These are phyloP conservation scores for Rubia yunnanensis DNA, from an alignment of 257 asterid genomes.

Conservation along the genomic window DNA sequence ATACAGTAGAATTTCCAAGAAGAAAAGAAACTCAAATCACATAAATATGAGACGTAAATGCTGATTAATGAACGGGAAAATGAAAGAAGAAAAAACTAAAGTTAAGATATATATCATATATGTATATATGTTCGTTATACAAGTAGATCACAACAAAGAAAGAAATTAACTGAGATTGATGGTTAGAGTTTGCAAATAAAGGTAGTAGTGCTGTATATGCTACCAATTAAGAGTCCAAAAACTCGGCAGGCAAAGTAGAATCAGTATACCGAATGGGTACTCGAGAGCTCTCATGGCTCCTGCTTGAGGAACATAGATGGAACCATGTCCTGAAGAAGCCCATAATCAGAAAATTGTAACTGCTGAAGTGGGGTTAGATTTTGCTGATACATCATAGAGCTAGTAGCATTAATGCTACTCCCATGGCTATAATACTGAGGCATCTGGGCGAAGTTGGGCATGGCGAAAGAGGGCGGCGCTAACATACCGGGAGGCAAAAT, in stretches of 20 bases:
- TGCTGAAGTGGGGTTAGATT: conserved; percentile 22
- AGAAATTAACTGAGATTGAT: background rate
- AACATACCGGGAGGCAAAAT: conserved; percentile 51
- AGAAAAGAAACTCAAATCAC: background rate
- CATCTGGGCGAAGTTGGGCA: conserved; percentile 27
- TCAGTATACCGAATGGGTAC: background rate
- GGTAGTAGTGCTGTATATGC: background rate
- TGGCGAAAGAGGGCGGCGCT: conserved; percentile 20
- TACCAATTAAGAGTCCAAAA: background rate
- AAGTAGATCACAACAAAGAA: background rate
- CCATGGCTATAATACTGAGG: conserved; percentile 4
- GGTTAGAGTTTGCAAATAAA: background rate
- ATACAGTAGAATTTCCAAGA: background rate
- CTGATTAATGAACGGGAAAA: background rate
- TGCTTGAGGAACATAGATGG: conserved; percentile 31
- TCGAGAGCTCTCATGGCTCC: conserved; percentile 12
- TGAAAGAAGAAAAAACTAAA: background rate
- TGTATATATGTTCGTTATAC: background rate
- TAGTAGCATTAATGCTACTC: background rate
- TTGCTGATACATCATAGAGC: conserved; percentile 20
- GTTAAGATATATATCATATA: background rate
- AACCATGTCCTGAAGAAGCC: conserved; percentile 34
- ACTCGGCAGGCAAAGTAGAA: background rate
- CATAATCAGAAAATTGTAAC: conserved; percentile 22
- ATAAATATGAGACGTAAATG: background rate